These are phyloP conservation scores for Jamesozyma spencerorum DNA, from an alignment of 805 yeast genomes.

Conservation along the genomic window DNA sequence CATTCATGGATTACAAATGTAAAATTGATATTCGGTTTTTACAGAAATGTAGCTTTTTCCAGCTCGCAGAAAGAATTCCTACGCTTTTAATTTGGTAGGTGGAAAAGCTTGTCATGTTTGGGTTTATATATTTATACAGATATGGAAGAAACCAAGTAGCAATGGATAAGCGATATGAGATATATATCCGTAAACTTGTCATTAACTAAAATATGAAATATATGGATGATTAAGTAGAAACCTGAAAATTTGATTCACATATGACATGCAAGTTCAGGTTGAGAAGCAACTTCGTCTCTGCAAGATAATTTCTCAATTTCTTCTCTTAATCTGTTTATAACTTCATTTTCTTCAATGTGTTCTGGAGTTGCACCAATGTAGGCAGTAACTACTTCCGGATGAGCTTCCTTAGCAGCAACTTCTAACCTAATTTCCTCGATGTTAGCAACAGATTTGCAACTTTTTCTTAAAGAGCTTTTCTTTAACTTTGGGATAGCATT, in stretches of 20 bases:
- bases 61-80: no score
- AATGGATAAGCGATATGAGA: no score
- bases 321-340: constrained; percentile 11
- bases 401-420: constrained; percentile 49
- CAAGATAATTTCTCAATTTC: constrained; percentile 8
- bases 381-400: constrained; percentile 3
- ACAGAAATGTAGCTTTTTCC: no score
- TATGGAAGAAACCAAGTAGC: no score
- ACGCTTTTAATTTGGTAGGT: neutral
- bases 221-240: neutral
- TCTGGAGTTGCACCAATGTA: constrained; percentile 5
- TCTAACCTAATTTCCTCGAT: constrained; percentile 57
- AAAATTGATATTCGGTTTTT: no score
- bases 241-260: neutral
- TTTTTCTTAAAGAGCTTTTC: constrained; percentile 47
- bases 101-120: constrained; percentile 1
- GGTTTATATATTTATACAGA: neutral
- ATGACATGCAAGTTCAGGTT: neutral
- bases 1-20: no score
- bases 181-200: no score
- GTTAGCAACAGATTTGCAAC: constrained; percentile 58
- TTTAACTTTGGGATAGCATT: constrained; percentile 3
- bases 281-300: neutral
- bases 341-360: constrained; percentile 7
- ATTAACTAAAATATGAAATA: no score